Evolutionary conservation across 1,139 yeast genomes (phyloP), one percentile per base, ranked within the genome.

Genomic region (Yamadazyma atmosphaerica): DNA sequence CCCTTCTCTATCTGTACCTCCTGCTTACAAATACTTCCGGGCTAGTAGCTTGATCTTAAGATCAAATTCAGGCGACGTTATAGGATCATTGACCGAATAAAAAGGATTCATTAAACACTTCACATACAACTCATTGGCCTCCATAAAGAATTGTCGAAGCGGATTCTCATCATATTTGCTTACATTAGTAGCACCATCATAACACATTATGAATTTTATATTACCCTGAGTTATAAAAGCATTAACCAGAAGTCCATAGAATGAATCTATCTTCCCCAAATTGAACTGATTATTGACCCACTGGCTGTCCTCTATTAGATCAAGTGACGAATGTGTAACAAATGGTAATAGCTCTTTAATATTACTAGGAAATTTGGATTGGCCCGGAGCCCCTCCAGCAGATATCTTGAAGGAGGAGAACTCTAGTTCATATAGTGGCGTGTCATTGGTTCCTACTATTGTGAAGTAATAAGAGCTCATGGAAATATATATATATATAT

Each of bases 191-290:
- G 33, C 32, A 10, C 23, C 12, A 11, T 86, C 94, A 55, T 86
- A 92, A 33, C 94, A 76, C 46, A 94, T 72, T 31, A 94, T 65
- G 46, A 92, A 78, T 56, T 89, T 88, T 49, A 87, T 77, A 53
- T 87, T 90, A 3, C 96, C 95, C 41, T 90, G 92, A 0, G 97
- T 88, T 24, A 90, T 72, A 58, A 81, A 92, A 10, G 94, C 95
- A 39, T 88, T 85, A 15, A 92, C 80, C 41, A 74, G 68, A 46
- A 83, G 78, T 3, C 94, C 94, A 58, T 90, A 87, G 60, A 89
- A 92, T 34, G 84, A 81, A 63, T 92, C 98, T 13, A 92, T 78
- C 36, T 79, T 79, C 34, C 92, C 92, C 45, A 89, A 65, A 53
- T 86, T 77, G 56, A 83, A 70, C 32, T 75, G 72, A 46, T 73